phyloP scores from a whole-genome alignment of 805 yeast species.

The Tetrapisispora phaffii region DNA sequence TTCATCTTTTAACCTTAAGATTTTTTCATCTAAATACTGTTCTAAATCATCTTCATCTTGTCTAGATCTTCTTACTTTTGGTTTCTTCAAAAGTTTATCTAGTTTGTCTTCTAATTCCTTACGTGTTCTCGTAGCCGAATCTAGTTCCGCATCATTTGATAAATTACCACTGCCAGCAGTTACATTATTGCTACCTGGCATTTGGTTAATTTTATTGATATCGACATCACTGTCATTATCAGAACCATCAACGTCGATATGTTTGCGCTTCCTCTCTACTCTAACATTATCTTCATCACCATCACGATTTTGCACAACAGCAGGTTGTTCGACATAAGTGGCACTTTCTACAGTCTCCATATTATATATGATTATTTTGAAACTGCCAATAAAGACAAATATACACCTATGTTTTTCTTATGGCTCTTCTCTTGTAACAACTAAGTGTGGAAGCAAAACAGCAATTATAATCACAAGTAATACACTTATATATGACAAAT shows the following conservation, averaged over 20 bases:
- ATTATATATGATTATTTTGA: not conserved
- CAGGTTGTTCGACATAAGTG: slow-evolving; percentile 1
- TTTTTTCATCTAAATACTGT: slow-evolving; percentile 86
- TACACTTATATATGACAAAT: too few relatives aligned
- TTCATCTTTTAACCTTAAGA: slow-evolving; percentile 68
- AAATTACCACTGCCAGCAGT: slow-evolving; percentile 7
- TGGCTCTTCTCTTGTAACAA: not conserved
- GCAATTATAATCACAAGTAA: too few relatives aligned
- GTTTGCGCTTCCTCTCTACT: slow-evolving; percentile 22
- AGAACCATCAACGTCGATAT: slow-evolving; percentile 16
- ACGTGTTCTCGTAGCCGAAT: slow-evolving; percentile 35
- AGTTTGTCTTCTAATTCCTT: slow-evolving; percentile 72
- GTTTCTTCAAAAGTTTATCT: slow-evolving; percentile 63
- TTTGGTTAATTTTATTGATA: slow-evolving; percentile 4
- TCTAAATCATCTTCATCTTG: slow-evolving; percentile 91
- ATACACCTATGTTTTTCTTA: not conserved
- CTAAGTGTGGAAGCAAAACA: too few relatives aligned
- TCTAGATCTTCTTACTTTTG: slow-evolving; percentile 50
- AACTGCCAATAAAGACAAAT: not conserved
- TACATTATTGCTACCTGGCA: slow-evolving; percentile 19
- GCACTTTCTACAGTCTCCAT: slow-evolving; percentile 1
- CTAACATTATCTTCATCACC: not conserved
- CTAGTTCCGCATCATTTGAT: slow-evolving; percentile 23
- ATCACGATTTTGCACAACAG: not conserved
- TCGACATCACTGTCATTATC: slow-evolving; percentile 17